Base-by-base conservation (phyloP, 352 stramenopile species). In the Phytophthora lateralis region DNA sequence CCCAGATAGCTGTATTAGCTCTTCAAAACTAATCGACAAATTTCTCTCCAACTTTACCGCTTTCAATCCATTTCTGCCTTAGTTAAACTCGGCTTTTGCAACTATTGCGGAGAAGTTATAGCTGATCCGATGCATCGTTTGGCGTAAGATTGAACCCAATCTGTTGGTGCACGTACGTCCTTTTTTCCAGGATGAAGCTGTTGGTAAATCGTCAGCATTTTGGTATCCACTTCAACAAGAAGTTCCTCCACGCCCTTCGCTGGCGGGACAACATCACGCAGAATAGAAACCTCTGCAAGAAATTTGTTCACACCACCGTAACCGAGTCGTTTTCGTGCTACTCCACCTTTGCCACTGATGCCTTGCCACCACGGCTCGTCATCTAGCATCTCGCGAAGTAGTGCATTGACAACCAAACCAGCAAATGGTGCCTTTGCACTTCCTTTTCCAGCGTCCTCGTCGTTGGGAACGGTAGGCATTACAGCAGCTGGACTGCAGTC, bases 261-360 rank as follows among this genome's bases (percentile, higher is more conserved):
- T 4, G 51, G 15, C 15, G 78, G 67, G 20, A 67, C 55, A 30
- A 79, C 76, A 29, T 82, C 45, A 10, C 52, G 68, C 30, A 93
- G 56, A 10, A 85, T 69, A 2, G 74, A 69, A 4, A 93, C 53
- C 52, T 95, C 85, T 1, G 73, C 83, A 17, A 91, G 63, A 34
- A 93, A 88, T 48, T 78, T 82, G 72, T 88, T 92, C 26, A 88
- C 49, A 12, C 83, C 85, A 4, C 69, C 76, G 51, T 76, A 87
- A 15, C 83, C 83, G 45, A 91, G 52, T 12, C 64, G 66, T 47
- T 78, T 88, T 38, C 27, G 61, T 70, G 26, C 72, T 55, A 21
- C 69, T 69, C 20, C 43, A 55, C 37, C 54, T 43, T 65, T 73
- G 66, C 45, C 55, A 50, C 34, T 57, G 35, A 89, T 66, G 6